Conservation (phyloP, 2,329 filamentous ascomycete genomes). For the Fusarium equiseti region DNA sequence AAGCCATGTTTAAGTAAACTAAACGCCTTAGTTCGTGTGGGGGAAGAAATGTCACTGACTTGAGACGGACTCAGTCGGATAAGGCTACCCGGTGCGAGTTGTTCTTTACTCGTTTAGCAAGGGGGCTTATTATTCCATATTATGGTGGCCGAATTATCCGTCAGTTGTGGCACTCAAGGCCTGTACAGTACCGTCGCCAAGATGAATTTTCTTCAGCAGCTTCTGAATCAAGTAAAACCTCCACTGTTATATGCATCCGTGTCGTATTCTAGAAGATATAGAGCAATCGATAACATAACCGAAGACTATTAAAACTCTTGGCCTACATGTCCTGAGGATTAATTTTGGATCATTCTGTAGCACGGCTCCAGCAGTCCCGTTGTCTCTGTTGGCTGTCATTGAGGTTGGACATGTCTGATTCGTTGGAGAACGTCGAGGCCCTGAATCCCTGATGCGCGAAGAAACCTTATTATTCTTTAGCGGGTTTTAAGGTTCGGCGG, state of each 20-base stretch:
- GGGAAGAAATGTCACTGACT: neutral
- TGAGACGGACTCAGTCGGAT: neutral
- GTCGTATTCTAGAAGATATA: neutral
- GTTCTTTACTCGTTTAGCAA: neutral
- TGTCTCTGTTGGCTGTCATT: neutral
- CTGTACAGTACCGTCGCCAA: neutral
- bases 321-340: neutral
- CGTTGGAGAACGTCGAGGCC: neutral
- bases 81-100: neutral
- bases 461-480: neutral
- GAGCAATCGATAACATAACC: neutral
- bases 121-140: neutral
- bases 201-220: neutral
- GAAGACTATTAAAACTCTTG: neutral
- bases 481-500: constrained; percentile 4
- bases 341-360: neutral
- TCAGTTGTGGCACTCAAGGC: neutral
- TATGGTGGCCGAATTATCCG: neutral
- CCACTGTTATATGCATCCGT: neutral
- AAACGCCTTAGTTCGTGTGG: neutral
- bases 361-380: neutral
- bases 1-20: constrained; percentile 4
- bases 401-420: neutral
- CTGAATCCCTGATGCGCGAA: neutral
- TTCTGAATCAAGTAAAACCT: neutral